Conservation (phyloP, 139 green algal genomes). For the Chlorella ohadii region DNA sequence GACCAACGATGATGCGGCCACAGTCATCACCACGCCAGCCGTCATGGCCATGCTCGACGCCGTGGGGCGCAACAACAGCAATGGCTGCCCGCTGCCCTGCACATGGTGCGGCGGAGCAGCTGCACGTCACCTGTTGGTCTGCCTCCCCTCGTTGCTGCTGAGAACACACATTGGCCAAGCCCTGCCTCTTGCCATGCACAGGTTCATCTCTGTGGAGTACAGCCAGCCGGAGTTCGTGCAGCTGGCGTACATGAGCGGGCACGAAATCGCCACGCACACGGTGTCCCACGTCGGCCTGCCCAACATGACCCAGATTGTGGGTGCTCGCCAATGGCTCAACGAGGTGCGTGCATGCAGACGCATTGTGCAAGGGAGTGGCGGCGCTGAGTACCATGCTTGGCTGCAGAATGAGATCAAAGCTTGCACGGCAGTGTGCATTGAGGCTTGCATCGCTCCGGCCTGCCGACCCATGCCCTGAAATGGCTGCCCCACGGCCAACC, state of each 20-base stretch:
- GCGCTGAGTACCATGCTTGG: no score
- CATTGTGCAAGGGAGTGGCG: no score
- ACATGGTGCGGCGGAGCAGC: no score
- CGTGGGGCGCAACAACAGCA: background rate
- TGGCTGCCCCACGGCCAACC: no score
- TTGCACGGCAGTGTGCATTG: no score
- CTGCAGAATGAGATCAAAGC: no score
- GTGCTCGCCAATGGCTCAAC: constrained; percentile 1
- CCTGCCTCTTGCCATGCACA: background rate
- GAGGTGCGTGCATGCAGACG: background rate
- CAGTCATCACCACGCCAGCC: background rate
- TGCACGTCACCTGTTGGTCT: no score
- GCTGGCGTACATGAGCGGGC: constrained; percentile 4
- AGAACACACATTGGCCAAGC: no score
- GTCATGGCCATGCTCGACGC: background rate
- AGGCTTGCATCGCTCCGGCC: no score
- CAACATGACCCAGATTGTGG: constrained; percentile 12
- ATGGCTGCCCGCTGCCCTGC: constrained; percentile 8
- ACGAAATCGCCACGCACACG: constrained; percentile 25
- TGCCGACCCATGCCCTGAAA: no score
- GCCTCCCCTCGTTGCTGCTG: background rate
- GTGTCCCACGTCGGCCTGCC: background rate
- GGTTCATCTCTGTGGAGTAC: constrained; percentile 7
- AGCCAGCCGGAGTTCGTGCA: constrained; percentile 1
- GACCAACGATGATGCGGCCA: constrained; percentile 24